Base-by-base conservation (phyloP, 148 eudicot species). In the Cornus kousa region DNA sequence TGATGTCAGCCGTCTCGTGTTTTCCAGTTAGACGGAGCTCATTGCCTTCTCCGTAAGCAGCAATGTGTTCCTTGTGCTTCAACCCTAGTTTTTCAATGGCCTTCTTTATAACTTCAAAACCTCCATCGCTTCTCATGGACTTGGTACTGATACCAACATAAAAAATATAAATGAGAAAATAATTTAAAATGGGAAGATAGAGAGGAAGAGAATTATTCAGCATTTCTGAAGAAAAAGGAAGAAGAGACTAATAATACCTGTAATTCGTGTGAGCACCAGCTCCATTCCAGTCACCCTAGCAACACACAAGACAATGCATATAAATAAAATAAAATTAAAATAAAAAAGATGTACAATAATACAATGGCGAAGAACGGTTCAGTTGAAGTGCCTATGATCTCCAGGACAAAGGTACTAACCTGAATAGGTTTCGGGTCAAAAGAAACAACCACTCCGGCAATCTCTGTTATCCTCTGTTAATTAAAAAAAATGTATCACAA, bases 231-330 rank as follows among this genome's bases (percentile, higher is more conserved):
- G 14, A 55, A 16, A 55, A 16, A 55, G 19, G 60, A 16, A 9
- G 60, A 55, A 55, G 65, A 20, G 65, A 60, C 0, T 0, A 60
- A 28, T 65, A 39, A 17, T 75, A 85, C 90, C 90, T 88, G 81
- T 84, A 88, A 84, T 88, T 88, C 23, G 85, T 80, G 83, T 88
- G 91, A 50, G 91, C 91, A 81, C 91, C 89, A 67, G 91, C 91
- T 33, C 91, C 91, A 37, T 88, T 88, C 89, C 89, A 88, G 80
- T 88, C 91, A 82, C 91, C 91, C 89, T 86, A 78, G 33, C 6
- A 5, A 60, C 50, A 19, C 35, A 57, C 35, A 17, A 60, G 14
- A 60, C 5, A 13, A 3, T 73, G 19, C 76, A 3, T 9, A 31
- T 24, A 53, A 39, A 53, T 53, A 7, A 72, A 35, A 28, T 23